Evolutionary conservation across 2,329 filamentous ascomycete genomes (phyloP).

Genomic region (Cephalotrichum gorgonifer): DNA sequence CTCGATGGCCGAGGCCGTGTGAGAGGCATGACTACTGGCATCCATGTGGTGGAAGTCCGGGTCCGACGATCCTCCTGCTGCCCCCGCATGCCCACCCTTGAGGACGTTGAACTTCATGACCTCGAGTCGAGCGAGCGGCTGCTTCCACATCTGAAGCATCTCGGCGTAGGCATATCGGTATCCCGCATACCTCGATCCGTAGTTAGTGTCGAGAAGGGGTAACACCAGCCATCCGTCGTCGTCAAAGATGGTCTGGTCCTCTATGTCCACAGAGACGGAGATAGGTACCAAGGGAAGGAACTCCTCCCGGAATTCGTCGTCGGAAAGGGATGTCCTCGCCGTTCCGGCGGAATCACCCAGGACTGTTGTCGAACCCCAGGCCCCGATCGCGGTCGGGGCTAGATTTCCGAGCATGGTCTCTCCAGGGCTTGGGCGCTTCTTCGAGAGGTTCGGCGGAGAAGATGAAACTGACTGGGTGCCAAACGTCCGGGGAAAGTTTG

Average conservation of each 20-base stretch:
- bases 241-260: constrained; percentile 56
- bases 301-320: constrained; percentile 42
- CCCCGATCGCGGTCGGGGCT: constrained; percentile 25
- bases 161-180: constrained; percentile 60
- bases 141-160: constrained; percentile 56
- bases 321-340: constrained; percentile 34
- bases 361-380: background rate
- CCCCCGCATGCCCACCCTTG: constrained; percentile 28
- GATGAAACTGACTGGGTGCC: constrained; percentile 22
- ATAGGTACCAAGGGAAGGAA: constrained; percentile 33
- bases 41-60: constrained; percentile 21
- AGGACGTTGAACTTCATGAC: constrained; percentile 60
- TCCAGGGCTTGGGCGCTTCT: constrained; percentile 50
- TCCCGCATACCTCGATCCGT: constrained; percentile 38
- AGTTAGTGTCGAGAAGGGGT: constrained; percentile 44
- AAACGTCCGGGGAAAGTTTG: constrained; percentile 40
- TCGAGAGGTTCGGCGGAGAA: constrained; percentile 30
- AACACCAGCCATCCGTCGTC: constrained; percentile 56
- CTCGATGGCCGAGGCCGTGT: constrained; percentile 14
- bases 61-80: constrained; percentile 11
- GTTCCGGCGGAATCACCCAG: constrained; percentile 3
- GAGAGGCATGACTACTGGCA: constrained; percentile 9
- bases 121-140: constrained; percentile 52
- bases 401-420: constrained; percentile 49
- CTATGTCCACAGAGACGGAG: constrained; percentile 31